phyloP scores from a whole-genome alignment of 2,329 filamentous ascomycete species.

The Diplodia seriata region DNA sequence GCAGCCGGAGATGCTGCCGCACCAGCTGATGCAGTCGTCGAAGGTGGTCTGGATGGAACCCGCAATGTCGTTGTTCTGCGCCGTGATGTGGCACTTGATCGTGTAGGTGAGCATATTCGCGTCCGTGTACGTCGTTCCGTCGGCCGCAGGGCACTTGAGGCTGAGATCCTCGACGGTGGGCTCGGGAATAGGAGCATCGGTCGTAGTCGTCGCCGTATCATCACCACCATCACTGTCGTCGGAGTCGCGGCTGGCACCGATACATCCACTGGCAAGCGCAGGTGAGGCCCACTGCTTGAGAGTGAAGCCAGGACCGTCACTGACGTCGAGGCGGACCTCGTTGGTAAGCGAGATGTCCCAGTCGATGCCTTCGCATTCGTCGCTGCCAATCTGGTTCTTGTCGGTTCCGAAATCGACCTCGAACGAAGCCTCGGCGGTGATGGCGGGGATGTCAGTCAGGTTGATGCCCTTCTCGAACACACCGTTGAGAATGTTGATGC shows the following conservation, averaged over 20 bases:
- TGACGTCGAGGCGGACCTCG: slow-evolving; percentile 26
- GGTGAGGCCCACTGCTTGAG: slow-evolving; percentile 26
- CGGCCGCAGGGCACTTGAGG: slow-evolving; percentile 19
- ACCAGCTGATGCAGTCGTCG: slow-evolving; percentile 23
- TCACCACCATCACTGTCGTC: background rate
- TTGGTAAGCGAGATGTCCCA: slow-evolving; percentile 33
- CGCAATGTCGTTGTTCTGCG: background rate
- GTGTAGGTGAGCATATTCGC: slow-evolving; percentile 4
- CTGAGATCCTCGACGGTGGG: slow-evolving; percentile 10
- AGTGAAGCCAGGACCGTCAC: slow-evolving; percentile 9
- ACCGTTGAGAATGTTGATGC: slow-evolving; percentile 33
- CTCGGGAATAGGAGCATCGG: background rate
- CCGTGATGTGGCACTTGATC: slow-evolving; percentile 8
- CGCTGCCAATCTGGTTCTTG: slow-evolving; percentile 26
- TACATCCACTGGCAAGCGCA: slow-evolving; percentile 20
- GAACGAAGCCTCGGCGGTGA: slow-evolving; percentile 30
- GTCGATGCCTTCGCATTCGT: slow-evolving; percentile 33
- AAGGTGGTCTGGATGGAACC: background rate
- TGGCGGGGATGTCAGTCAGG: slow-evolving; percentile 32
- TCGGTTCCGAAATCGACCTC: slow-evolving; percentile 19
- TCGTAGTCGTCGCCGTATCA: background rate
- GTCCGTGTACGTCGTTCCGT: slow-evolving; percentile 14
- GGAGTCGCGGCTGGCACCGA: slow-evolving; percentile 4
- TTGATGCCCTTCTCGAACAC: slow-evolving; percentile 30
- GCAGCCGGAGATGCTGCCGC: background rate